Base-by-base conservation (phyloP, 2,329 filamentous ascomycete species). In the Hymenoscyphus infarciens region DNA sequence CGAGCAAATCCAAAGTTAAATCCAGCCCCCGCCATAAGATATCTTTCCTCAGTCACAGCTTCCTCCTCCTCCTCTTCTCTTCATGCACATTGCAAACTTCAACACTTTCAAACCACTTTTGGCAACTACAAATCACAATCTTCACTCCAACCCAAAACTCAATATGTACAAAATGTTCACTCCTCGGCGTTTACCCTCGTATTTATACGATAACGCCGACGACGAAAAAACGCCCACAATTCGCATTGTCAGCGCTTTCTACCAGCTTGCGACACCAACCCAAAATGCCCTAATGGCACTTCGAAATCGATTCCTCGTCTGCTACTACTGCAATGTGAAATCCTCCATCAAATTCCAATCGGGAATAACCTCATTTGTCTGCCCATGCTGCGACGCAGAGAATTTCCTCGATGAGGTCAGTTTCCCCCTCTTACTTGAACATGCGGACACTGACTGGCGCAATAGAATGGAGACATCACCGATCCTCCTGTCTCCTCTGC, bases 271-370 rank as follows among this genome's bases (percentile, higher is more conserved):
- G 16, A 42, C 39, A 42, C 16, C 49, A 15, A 54, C 5, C 13
- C 29, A 56, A 59, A 63, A 71, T 71, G 69, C 66, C 53, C 66
- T 62, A 42, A 71, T 70, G 69, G 66, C 69, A 65, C 54, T 68
- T 35, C 60, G 67, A 31, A 63, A 66, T 38, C 73, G 69, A 54
- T 66, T 64, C 66, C 75, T 93, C 69, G 80, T 78, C 66, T 97
- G 92, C 81, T 94, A 96, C 80, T 96, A 94, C 77, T 97, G 92
- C 76, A 89, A 90, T 69, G 81, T 82, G 74, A 85, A 83, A 69
- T 89, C 89, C 38, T 79, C 81, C 35, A 80, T 84, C 61, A 79
- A 77, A 67, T 87, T 83, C 70, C 82, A 86, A 69, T 83, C 84
- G 33, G 73, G 74, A 59, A 80, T 85, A 62, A 82, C 81, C 74